Evolutionary conservation across 164 flowering plant species (phyloP).

Genomic region (Aristolochia californica): DNA sequence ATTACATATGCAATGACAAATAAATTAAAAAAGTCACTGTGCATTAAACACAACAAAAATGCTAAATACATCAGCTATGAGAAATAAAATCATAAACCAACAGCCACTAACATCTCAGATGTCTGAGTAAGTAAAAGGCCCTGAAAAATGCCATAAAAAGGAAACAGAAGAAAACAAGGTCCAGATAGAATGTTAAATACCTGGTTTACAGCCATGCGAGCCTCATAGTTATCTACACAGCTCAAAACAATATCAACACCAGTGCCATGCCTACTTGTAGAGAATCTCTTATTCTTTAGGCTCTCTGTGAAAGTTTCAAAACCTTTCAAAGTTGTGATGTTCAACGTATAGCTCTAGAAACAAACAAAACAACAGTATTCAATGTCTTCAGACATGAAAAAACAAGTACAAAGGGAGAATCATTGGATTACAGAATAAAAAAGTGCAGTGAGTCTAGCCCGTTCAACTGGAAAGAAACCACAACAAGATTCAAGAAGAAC

Average conservation of each 20-base stretch:
- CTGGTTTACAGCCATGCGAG: slow-evolving; percentile 99
- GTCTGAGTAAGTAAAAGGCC: background rate
- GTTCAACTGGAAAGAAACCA: no score
- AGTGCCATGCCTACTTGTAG: slow-evolving; percentile 38
- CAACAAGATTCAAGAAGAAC: no score
- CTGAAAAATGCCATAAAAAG: background rate
- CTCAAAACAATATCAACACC: slow-evolving; percentile 96
- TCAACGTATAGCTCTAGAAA: slow-evolving; percentile 80
- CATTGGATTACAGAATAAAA: no score
- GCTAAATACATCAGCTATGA: no score
- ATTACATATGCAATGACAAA: background rate
- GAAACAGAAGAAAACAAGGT: background rate
- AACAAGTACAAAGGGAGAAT: background rate
- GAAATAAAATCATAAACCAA: no score
- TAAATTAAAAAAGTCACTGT: background rate
- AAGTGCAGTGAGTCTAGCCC: no score
- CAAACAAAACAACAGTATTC: slow-evolving; percentile 7
- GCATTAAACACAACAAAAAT: no score
- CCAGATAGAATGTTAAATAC: slow-evolving; percentile 20
- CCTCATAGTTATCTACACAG: slow-evolving; percentile 98
- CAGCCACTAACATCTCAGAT: no score
- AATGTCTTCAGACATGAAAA: background rate
- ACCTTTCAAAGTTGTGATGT: slow-evolving; percentile 93
- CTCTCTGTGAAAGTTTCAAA: slow-evolving; percentile 87
- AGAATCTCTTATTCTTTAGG: slow-evolving; percentile 45